A percentile compares a stretch with the other conserved stretches of the same genome.
Evolutionary conservation across 768 basidiomycete genomes (phyloP).

Genomic region (Mycena haematopus): DNA sequence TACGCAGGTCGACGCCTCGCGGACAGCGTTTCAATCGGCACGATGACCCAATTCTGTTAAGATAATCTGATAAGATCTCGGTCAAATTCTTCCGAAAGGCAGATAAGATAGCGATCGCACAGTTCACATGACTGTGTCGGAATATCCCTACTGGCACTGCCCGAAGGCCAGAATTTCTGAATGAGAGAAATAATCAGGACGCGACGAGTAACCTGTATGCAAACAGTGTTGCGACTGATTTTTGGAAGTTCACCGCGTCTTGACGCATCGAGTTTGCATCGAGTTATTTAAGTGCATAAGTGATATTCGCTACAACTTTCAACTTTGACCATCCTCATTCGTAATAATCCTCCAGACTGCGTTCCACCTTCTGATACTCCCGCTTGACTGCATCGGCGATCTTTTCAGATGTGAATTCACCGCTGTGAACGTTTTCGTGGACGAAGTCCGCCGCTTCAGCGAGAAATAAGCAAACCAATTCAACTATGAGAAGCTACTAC

Average conservation of each 20-base stretch:
- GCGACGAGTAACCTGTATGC: too few species aligned
- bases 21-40: neutral
- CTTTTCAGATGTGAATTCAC: neutral
- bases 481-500: neutral
- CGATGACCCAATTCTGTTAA: neutral
- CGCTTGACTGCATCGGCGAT: slow-evolving; percentile 8
- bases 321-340: neutral
- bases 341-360: slow-evolving; percentile 1
- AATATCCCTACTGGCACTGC: too few species aligned
- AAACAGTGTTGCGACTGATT: too few species aligned
- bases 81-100: too few species aligned
- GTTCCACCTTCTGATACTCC: slow-evolving; percentile 13
- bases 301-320: too few species aligned
- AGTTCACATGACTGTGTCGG: too few species aligned
- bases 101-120: too few species aligned
- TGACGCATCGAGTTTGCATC: too few species aligned
- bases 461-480: neutral
- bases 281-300: too few species aligned
- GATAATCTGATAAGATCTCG: slow-evolving; percentile 2
- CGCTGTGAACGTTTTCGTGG: slow-evolving; percentile 2
- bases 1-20: neutral
- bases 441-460: slow-evolving; percentile 4
- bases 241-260: too few species aligned
- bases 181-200: too few species aligned
- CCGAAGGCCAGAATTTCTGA: too few species aligned